Evolutionary conservation across 768 basidiomycete genomes (phyloP), one percentile per base, ranked within the genome.

Genomic region (Pisolithus microcarpus): DNA sequence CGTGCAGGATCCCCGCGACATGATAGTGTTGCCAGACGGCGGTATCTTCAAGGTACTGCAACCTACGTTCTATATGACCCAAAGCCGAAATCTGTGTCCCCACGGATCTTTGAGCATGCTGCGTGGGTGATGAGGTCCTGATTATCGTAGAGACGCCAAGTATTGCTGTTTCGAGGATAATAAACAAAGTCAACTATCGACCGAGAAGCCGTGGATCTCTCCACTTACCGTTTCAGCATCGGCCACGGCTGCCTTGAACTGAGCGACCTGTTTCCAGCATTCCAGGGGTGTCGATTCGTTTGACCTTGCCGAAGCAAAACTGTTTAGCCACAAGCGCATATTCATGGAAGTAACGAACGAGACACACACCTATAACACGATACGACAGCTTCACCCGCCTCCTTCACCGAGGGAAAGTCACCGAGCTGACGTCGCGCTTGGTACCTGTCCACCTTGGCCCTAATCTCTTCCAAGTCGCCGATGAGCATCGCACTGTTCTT

Each of bases 391-490:
- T 81, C 76, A 16, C 79, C 75, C 18, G 69, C 71, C n/a, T 68
- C 71, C 58, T 79, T 80, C 16, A 86, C 77, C 39, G 74, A 74
- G 6, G 80, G 77, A 49, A 77, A 77, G 40, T 79, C 79, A 8
- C 65, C 66, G 18, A 85, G 70, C 52, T 78, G 72, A 54, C 74
- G 76, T 40, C 80, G 74, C 15, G 72, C 65, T 45, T 85, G 79
- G 61, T 83, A 86, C 54, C 78, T 77, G 59, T 85, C 82, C n/a
- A 89, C 80, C 61, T 87, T 85, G 49, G 70, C 71, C 59, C 77
- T 75, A 43, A 92, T 75, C 62, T 87, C 80, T 58, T 87, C 86
- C 56, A 93, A 64, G 65, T 92, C 91, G 26, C 81, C 85, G 51
- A 84, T 65, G 24, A 93, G 70, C 3, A 75, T 73, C 7, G 79